Evolutionary conservation across 768 basidiomycete genomes (phyloP).

Genomic region (Coprinopsis sp.): DNA sequence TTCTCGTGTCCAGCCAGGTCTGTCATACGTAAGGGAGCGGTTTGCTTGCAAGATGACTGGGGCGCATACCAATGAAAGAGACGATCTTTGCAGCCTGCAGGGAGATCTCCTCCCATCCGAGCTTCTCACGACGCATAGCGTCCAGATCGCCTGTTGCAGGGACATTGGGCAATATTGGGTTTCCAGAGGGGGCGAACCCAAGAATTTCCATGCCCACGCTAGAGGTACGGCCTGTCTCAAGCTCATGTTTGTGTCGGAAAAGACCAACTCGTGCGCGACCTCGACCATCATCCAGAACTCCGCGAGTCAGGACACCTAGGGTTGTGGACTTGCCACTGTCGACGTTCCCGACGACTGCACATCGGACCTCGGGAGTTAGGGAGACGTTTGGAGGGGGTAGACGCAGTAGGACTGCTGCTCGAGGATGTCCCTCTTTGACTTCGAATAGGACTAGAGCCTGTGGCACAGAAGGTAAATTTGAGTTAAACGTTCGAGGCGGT

Average conservation of each 20-base stretch:
- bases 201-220: slow-evolving; percentile 98
- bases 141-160: slow-evolving; percentile 55
- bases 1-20: slow-evolving; percentile 96
- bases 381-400: slow-evolving; percentile 74
- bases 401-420: slow-evolving; percentile 60
- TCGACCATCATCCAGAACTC: slow-evolving; percentile 75
- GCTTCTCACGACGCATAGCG: slow-evolving; percentile 72
- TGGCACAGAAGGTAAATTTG: not conserved
- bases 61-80: slow-evolving; percentile 75
- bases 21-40: slow-evolving; percentile 21
- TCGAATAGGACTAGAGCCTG: slow-evolving; percentile 59
- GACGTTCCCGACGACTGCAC: slow-evolving; percentile 94
- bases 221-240: slow-evolving; percentile 92
- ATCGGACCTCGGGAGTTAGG: slow-evolving; percentile 85
- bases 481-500: not conserved
- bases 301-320: slow-evolving; percentile 91
- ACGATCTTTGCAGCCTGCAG: slow-evolving; percentile 86
- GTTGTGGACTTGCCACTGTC: slow-evolving; percentile 94
- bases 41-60: not conserved
- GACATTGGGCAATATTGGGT: slow-evolving; percentile 71
- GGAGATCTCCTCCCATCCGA: slow-evolving; percentile 96
- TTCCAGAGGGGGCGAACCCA: slow-evolving; percentile 75
- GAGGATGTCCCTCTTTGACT: slow-evolving; percentile 40
- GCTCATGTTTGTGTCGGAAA: slow-evolving; percentile 96
- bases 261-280: slow-evolving; percentile 81